Evolutionary conservation across 2,329 filamentous ascomycete genomes (phyloP).

Genomic region (Pezicula carpinea): DNA sequence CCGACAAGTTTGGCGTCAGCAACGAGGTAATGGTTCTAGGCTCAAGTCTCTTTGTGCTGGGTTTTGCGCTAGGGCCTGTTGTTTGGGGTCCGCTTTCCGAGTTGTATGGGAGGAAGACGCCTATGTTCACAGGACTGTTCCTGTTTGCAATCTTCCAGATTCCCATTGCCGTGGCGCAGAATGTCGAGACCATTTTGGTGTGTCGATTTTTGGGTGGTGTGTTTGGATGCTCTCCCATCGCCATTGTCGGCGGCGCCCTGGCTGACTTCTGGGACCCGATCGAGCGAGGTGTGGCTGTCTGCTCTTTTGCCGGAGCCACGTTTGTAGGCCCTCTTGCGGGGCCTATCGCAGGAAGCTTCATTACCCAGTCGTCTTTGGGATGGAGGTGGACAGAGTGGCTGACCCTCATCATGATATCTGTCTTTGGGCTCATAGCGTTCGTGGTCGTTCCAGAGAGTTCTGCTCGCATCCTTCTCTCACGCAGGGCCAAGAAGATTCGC

Average conservation of each 20-base stretch:
- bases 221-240: constrained; percentile 22
- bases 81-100: constrained; percentile 2
- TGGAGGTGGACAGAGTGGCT: constrained; percentile 57
- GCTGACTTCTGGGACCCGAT: constrained; percentile 34
- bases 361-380: constrained; percentile 42
- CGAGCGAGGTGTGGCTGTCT: constrained; percentile 59
- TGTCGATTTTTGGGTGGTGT: constrained; percentile 19
- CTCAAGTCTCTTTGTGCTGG: background rate
- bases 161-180: constrained; percentile 30
- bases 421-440: constrained; percentile 37
- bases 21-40: background rate
- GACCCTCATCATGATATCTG: constrained; percentile 41
- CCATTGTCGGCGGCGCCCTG: constrained; percentile 22
- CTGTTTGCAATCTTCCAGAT: constrained; percentile 35
- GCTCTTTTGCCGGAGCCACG: constrained; percentile 50
- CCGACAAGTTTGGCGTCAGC: background rate
- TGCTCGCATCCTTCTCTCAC: constrained; percentile 40
- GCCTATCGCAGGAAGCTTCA: constrained; percentile 37
- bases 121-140: constrained; percentile 28
- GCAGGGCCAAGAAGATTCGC: constrained; percentile 42
- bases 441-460: constrained; percentile 48
- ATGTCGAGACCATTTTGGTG: constrained; percentile 19
- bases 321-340: constrained; percentile 33
- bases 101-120: constrained; percentile 14
- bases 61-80: constrained; percentile 3